phyloP scores from a whole-genome alignment of 2,329 filamentous ascomycete genomes.

The Sclerotinia spermophila region DNA sequence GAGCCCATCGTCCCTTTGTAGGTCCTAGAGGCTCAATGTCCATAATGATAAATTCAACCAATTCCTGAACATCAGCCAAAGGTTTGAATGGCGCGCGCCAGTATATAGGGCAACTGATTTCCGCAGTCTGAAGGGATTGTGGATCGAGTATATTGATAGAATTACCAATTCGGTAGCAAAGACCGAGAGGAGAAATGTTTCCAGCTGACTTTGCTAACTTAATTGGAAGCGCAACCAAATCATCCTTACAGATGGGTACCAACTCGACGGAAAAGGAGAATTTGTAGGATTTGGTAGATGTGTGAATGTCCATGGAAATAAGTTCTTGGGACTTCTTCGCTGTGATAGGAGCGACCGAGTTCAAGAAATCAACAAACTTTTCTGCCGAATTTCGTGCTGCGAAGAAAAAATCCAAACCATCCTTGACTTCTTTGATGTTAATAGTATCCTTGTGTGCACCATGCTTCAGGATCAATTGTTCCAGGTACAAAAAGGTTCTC shows the following conservation, averaged over 20 bases:
- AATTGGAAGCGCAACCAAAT: slow-evolving; percentile 88
- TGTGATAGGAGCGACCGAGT: slow-evolving; percentile 73
- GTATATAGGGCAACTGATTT: slow-evolving; percentile 77
- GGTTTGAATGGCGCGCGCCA: slow-evolving; percentile 86
- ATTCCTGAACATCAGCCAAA: slow-evolving; percentile 76
- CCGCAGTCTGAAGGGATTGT: slow-evolving; percentile 83
- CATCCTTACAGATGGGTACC: slow-evolving; percentile 95
- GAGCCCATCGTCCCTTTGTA: slow-evolving; percentile 74
- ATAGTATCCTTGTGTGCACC: slow-evolving; percentile 87
- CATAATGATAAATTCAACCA: slow-evolving; percentile 91
- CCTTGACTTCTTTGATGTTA: slow-evolving; percentile 96
- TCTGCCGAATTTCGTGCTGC: slow-evolving; percentile 85
- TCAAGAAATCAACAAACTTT: slow-evolving; percentile 86
- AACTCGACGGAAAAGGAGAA: slow-evolving; percentile 88
- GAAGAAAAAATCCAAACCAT: slow-evolving; percentile 96
- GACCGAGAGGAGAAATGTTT: slow-evolving; percentile 80
- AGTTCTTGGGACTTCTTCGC: slow-evolving; percentile 86
- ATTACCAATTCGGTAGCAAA: slow-evolving; percentile 88
- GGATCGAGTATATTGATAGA: slow-evolving; percentile 87
- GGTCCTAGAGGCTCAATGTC: slow-evolving; percentile 80
- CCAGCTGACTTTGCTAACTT: slow-evolving; percentile 82
- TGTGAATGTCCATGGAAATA: slow-evolving; percentile 91
- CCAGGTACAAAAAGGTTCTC: slow-evolving; percentile 76
- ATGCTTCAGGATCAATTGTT: slow-evolving; percentile 95
- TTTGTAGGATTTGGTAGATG: slow-evolving; percentile 87